These are phyloP conservation scores for Capsella rubella DNA, from an alignment of 441 rosid genomes.

Conservation along the genomic window DNA sequence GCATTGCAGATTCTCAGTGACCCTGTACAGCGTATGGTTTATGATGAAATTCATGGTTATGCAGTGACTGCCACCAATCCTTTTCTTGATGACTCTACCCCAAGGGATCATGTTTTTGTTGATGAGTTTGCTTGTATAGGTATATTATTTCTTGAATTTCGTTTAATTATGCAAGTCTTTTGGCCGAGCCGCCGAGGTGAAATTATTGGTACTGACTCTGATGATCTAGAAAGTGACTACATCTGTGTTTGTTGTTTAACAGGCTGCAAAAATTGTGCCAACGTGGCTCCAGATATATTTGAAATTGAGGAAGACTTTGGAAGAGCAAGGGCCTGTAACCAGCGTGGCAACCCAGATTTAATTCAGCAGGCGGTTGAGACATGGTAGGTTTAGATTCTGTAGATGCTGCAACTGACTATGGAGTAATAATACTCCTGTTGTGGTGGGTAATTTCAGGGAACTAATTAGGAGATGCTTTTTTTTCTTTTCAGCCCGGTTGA, in stretches of 20 bases:
- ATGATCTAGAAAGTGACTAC: constrained; percentile 2
- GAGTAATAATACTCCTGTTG: neutral
- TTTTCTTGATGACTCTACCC: constrained; percentile 73
- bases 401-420: constrained; percentile 17
- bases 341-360: constrained; percentile 64
- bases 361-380: constrained; percentile 88
- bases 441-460: constrained; percentile 8
- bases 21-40: constrained; percentile 91
- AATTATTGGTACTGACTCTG: neutral
- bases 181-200: too few species aligned
- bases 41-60: constrained; percentile 97
- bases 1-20: constrained; percentile 88
- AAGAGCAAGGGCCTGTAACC: constrained; percentile 85
- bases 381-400: constrained; percentile 55
- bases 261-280: constrained; percentile 98
- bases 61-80: constrained; percentile 87
- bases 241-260: constrained; percentile 21
- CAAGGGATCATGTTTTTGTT: constrained; percentile 80
- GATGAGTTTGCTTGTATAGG: constrained; percentile 99
- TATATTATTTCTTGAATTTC: neutral
- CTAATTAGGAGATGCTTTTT: constrained; percentile 14
- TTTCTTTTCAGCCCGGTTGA: constrained; percentile 86
- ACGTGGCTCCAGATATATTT: constrained; percentile 73
- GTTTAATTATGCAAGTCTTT: neutral
- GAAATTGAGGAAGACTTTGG: constrained; percentile 94